Evolutionary conservation across 306 rosid species (phyloP).

Genomic region (Macrotyloma uniflorum): DNA sequence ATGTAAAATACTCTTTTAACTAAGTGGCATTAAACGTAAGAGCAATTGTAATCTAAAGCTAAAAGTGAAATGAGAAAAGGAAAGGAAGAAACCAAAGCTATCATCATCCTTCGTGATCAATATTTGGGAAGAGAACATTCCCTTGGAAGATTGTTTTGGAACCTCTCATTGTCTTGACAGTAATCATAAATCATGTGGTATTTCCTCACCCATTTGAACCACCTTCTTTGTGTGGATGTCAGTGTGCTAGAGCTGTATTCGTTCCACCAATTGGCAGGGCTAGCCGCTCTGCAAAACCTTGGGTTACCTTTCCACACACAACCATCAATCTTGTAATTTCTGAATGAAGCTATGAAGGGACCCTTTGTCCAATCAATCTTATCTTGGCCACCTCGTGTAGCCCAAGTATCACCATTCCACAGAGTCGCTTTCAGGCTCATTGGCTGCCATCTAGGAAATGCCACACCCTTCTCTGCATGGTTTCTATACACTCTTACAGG

Average conservation of each 20-base stretch:
- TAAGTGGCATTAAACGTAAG: background rate
- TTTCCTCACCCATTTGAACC: conserved; percentile 84
- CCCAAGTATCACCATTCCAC: conserved; percentile 92
- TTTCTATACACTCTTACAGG: conserved; percentile 87
- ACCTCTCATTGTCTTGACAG: conserved; percentile 71
- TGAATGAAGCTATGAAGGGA: conserved; percentile 76
- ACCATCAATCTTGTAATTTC: conserved; percentile 70
- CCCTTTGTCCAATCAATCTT: conserved; percentile 85
- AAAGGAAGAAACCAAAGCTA: background rate
- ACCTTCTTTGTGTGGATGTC: conserved; percentile 60
- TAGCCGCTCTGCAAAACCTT: conserved; percentile 75
- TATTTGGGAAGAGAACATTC: conserved; percentile 91
- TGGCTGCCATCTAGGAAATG: conserved; percentile 87
- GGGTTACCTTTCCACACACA: conserved; percentile 86
- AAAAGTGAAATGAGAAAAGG: background rate
- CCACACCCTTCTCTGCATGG: conserved; percentile 84
- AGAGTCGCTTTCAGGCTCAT: conserved; percentile 78
- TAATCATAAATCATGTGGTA: conserved; percentile 82
- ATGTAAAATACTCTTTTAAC: background rate
- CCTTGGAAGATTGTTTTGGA: conserved; percentile 74
- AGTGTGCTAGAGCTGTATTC: conserved; percentile 51
- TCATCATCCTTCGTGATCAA: conserved; percentile 38
- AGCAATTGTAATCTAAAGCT: background rate
- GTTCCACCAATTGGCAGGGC: conserved; percentile 84
- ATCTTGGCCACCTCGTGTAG: conserved; percentile 87